Evolutionary conservation across 352 stramenopile species (phyloP).

Genomic region (Phytophthora megakarya): DNA sequence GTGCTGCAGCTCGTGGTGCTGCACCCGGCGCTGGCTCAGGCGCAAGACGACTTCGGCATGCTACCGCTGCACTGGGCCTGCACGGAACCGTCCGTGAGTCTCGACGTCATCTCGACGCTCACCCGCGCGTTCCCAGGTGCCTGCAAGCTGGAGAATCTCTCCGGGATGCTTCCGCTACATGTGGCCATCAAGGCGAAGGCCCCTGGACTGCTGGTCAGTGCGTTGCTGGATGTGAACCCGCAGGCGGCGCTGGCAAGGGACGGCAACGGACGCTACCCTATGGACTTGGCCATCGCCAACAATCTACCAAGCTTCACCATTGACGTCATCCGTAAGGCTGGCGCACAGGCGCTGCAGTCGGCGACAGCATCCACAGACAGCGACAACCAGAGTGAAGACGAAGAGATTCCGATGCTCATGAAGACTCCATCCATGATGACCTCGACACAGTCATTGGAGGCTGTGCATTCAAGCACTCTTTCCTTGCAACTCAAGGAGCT

Average conservation of each 20-base stretch:
- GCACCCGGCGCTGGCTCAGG: conserved; percentile 51
- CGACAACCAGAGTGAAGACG: conserved; percentile 33
- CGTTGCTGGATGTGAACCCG: conserved; percentile 50
- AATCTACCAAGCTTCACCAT: conserved; percentile 73
- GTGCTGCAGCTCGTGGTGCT: conserved; percentile 49
- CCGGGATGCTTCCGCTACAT: conserved; percentile 80
- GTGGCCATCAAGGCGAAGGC: conserved; percentile 79
- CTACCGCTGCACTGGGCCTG: conserved; percentile 85
- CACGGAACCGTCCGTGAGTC: conserved; percentile 57
- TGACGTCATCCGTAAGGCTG: conserved; percentile 71
- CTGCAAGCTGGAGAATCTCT: conserved; percentile 72
- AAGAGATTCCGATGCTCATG: conserved; percentile 38
- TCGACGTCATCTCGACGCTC: conserved; percentile 55
- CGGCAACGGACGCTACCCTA: conserved; percentile 53
- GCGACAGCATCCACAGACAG: conserved; percentile 27
- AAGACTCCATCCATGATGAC: conserved; percentile 61
- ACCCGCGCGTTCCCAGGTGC: conserved; percentile 57
- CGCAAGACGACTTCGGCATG: conserved; percentile 85
- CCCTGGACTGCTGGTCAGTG: conserved; percentile 59
- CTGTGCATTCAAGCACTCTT: conserved; percentile 61
- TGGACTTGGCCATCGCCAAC: conserved; percentile 66
- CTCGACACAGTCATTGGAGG: conserved; percentile 44
- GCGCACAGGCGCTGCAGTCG: conserved; percentile 42
- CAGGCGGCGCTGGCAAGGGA: conserved; percentile 62
- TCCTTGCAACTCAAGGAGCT: conserved; percentile 74